Evolutionary conservation across 768 basidiomycete genomes (phyloP), one percentile per base, ranked within the genome.

Genomic region (Russula lepida): DNA sequence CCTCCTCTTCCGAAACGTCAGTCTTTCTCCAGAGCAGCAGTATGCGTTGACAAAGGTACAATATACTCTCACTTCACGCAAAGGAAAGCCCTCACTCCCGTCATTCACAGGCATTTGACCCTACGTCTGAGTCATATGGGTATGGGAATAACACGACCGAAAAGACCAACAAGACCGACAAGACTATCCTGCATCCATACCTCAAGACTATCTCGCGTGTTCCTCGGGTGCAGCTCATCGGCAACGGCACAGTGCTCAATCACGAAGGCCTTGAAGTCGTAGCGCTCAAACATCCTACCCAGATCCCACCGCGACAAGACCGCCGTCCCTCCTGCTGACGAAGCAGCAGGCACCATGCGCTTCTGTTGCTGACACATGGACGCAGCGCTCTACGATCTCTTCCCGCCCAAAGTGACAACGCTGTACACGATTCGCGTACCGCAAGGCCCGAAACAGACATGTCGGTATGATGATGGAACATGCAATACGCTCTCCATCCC

Each of bases 311-410:
- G 92, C 74, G 92, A 94, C 77, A 89, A 88, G 73, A 86, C 85
- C 27, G 71, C 69, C 33, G 78, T 94, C 44, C 82, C 84, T 13
- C 74, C 77, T 3, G 86, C 85, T 66, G 92, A 93, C 60, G 86
- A 88, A 66, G 81, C 74, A 5, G 77, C 78, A 39, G 90, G 89
- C 30, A 72, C 79, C 43, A 93, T 90, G 27, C 80, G 91, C 46
- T 93, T 89, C 78, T 92, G 89, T 71, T 77, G 91, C 57, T 92
- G 90, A 90, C 89, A 94, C 72, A 92, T 93, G 71, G 92, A 93
- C 64, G 91, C 92, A 1, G 89, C 89, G 0, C 73, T 90, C 37
- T 89, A 88, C 69, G 82, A 84, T 52, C 76, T 85, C 21, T 79
- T 81, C 46, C 88, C 88, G 25, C 91, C 92, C 13, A 84, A 79